A percentile compares a stretch with the other conserved stretches of the same genome.
phyloP scores from a whole-genome alignment of 345 rosid genomes.

The Acer yangbiense region DNA sequence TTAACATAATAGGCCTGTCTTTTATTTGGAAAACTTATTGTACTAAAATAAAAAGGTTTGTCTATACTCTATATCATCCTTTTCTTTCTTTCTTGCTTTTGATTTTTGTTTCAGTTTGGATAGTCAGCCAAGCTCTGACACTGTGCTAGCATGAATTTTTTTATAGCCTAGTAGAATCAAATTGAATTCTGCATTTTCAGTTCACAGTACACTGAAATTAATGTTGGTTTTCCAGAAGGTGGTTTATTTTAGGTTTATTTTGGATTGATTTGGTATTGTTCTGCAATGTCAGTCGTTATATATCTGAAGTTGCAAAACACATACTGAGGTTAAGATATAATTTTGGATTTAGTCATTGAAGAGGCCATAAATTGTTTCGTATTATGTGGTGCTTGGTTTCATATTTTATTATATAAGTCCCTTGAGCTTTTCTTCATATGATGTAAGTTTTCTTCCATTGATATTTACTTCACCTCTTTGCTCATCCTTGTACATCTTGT shows the following conservation, averaged over 20 bases:
- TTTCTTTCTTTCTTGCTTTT: not conserved
- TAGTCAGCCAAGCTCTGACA: not conserved
- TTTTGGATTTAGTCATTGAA: not conserved
- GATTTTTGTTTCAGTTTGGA: not conserved
- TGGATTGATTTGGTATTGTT: not conserved
- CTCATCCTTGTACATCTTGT: slow-evolving; percentile 1
- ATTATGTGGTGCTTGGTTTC: not conserved
- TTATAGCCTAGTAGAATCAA: not conserved
- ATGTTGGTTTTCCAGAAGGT: not conserved
- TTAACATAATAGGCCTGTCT: not conserved
- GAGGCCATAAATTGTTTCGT: not conserved
- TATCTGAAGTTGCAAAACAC: not conserved
- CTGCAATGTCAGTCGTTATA: not conserved
- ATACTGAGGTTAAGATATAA: not conserved
- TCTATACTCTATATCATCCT: not conserved
- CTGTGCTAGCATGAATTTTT: not conserved
- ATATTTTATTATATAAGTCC: not conserved
- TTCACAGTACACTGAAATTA: not conserved
- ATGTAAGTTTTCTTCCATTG: not conserved
- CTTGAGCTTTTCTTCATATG: not conserved
- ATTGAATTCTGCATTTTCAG: not conserved
- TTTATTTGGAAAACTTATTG: not conserved
- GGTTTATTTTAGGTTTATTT: not conserved
- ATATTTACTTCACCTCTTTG: not conserved
- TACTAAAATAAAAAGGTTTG: slow-evolving; percentile 1